Evolutionary conservation across 768 basidiomycete genomes (phyloP).

Genomic region (Lactarius indigo): DNA sequence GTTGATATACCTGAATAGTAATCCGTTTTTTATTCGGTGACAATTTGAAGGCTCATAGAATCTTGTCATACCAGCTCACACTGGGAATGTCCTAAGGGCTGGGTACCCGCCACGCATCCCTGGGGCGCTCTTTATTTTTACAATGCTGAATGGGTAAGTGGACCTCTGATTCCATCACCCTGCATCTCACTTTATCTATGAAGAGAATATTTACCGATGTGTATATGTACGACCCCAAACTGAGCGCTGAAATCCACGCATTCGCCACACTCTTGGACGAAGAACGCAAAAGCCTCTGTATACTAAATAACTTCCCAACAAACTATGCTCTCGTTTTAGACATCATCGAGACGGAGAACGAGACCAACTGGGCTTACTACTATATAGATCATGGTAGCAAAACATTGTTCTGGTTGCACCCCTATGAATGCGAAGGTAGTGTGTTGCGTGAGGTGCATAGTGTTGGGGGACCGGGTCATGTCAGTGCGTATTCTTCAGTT

Average conservation of each 20-base stretch:
- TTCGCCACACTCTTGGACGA: neutral
- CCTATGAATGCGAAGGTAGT: neutral
- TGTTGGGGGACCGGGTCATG: slow-evolving; percentile 3
- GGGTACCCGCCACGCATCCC: slow-evolving; percentile 3
- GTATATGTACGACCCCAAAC: slow-evolving; percentile 10
- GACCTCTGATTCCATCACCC: neutral
- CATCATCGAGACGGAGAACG: neutral
- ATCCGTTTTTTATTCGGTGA: neutral
- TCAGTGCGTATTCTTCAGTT: slow-evolving; percentile 8
- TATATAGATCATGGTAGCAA: slow-evolving; percentile 8
- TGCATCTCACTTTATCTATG: neutral
- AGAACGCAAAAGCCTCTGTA: too few relatives aligned
- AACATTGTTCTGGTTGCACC: slow-evolving; percentile 8
- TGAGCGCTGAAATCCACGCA: neutral
- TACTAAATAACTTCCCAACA: too few relatives aligned
- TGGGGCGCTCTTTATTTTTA: slow-evolving; percentile 17
- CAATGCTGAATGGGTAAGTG: neutral
- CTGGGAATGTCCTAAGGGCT: neutral
- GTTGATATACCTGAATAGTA: neutral
- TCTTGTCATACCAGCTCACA: neutral
- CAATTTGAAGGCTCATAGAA: neutral
- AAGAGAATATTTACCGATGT: slow-evolving; percentile 18
- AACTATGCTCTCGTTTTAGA: slow-evolving; percentile 12
- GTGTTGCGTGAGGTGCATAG: neutral
- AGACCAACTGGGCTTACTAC: slow-evolving; percentile 9